Base-by-base conservation (phyloP, 2,329 filamentous ascomycete species). In the Ophiostoma himal-ulmi region DNA sequence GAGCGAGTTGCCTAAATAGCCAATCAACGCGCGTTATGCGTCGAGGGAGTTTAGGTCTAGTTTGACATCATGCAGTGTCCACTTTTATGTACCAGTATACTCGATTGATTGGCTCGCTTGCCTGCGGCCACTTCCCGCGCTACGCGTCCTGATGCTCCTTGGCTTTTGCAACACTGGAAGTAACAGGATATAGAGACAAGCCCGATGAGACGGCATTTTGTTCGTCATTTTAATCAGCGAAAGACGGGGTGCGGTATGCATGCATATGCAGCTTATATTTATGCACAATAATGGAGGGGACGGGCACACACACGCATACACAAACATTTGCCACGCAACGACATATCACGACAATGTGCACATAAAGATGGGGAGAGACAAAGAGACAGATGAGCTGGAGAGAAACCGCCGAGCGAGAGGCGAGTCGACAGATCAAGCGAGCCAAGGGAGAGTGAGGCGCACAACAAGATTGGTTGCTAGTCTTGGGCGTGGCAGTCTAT, bases 21-120 rank as follows among this genome's bases (percentile, higher is more conserved):
- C 70, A 71, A 71, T 71, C 60, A 69, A 57, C 41, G 68, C 70
- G 70, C 65, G 69, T 48, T 30, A 5, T 22, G 22, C 20, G 11
- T 13, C 11, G 0, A 14, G 5, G 4, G 20, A 26, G 48, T 17
- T 48, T 20, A 48, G 44, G 44, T 48, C 44, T 48, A 48, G 44
- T 48, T 48, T 48, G 44, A 48, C 5, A n/a, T 20, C 7, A 48
- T 48, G 57, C 2, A 34, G 5, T n/a, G 62, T 60, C 62, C 30
- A 17, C n/a, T 41, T 36, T 62, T 62, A 6, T 20, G 14, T 34
- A 2, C 26, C 34, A 34, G 7, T 17, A 7, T 11, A 17, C 26
- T 17, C 13, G 57, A 13, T 30, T 62, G n/a, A 57, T 57, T 57
- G 52, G 52, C 52, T 57, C 52, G 52, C 52, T 57, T 57, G 52